Conservation (phyloP, 2,329 filamentous ascomycete genomes). For the Bisporella sp. region DNA sequence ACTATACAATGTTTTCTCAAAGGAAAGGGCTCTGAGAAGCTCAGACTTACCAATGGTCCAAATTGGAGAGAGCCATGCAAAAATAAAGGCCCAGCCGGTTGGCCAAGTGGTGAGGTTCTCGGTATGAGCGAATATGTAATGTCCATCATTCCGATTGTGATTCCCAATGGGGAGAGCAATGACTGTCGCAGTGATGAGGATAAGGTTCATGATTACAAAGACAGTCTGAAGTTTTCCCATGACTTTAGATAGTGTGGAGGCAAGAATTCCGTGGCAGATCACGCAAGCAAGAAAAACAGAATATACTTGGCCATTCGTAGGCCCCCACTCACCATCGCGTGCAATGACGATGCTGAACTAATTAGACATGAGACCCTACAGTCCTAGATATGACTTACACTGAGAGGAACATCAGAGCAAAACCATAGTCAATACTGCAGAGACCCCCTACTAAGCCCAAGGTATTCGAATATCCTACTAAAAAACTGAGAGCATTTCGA, state of each 20-base stretch:
- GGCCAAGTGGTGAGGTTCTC: slow-evolving; percentile 54
- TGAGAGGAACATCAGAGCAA: slow-evolving; percentile 50
- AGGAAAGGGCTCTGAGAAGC: no score
- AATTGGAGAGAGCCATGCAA: slow-evolving; percentile 54
- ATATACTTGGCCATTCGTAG: slow-evolving; percentile 49
- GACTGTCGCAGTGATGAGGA: slow-evolving; percentile 47
- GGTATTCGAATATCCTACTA: slow-evolving; percentile 56
- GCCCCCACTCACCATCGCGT: slow-evolving; percentile 47
- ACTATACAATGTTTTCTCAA: no score
- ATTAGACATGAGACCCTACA: slow-evolving; percentile 2
- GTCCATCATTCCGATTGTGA: slow-evolving; percentile 31
- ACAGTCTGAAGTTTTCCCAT: slow-evolving; percentile 54
- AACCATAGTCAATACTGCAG: slow-evolving; percentile 53
- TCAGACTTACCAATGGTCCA: slow-evolving; percentile 41
- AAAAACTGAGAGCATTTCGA: slow-evolving; percentile 50
- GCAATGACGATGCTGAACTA: slow-evolving; percentile 40
- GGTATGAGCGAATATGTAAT: slow-evolving; percentile 48
- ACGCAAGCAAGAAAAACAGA: slow-evolving; percentile 48
- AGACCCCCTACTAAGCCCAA: slow-evolving; percentile 53
- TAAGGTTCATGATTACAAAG: slow-evolving; percentile 48
- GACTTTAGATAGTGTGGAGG: slow-evolving; percentile 42
- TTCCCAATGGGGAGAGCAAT: slow-evolving; percentile 47
- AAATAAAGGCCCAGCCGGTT: slow-evolving; percentile 50
- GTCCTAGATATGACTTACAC: slow-evolving; percentile 28
- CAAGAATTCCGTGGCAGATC: slow-evolving; percentile 45